Evolutionary conservation across 371 early-diverging fungal genomes (phyloP).

Genomic region (Catenaria anguillulae): DNA sequence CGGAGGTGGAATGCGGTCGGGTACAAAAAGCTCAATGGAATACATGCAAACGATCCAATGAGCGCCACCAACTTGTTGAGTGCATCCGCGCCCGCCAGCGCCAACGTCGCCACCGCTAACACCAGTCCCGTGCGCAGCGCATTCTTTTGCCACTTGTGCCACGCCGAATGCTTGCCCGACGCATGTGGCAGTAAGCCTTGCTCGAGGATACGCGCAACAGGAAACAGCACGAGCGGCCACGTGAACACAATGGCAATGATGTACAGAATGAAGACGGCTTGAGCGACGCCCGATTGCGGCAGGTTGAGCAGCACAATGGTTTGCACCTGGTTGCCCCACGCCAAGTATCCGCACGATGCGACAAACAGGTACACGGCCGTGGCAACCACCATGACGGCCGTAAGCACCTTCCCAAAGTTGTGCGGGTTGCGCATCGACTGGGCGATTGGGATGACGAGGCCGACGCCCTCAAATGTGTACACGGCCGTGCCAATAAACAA

Average conservation of each 20-base stretch:
- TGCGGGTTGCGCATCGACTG: conserved; percentile 38
- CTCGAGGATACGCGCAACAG: conserved; percentile 73
- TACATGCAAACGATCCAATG: conserved; percentile 78
- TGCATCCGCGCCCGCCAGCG: conserved; percentile 59
- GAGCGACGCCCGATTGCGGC: conserved; percentile 45
- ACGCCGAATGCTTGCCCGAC: conserved; percentile 42
- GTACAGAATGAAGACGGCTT: conserved; percentile 56
- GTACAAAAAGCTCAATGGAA: conserved; percentile 59
- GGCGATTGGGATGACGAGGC: conserved; percentile 41
- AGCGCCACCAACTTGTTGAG: conserved; percentile 80
- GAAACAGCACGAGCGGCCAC: conserved; percentile 68
- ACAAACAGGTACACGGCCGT: conserved; percentile 52
- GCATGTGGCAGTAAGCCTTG: conserved; percentile 44
- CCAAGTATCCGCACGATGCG: conserved; percentile 60
- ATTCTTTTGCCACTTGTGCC: conserved; percentile 82
- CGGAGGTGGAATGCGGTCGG: conserved; percentile 66
- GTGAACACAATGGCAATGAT: conserved; percentile 71
- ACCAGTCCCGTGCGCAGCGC: conserved; percentile 53
- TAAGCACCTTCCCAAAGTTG: conserved; percentile 52
- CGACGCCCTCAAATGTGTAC: conserved; percentile 81
- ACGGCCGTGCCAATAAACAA: conserved; percentile 78
- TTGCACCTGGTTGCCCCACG: conserved; percentile 60
- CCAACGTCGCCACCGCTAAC: conserved; percentile 44
- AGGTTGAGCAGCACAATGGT: conserved; percentile 66
- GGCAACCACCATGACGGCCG: conserved; percentile 45